Evolutionary conservation across 495 filamentous ascomycete species (phyloP), one percentile per base, ranked within the genome.

Genomic region (Podospora tetraspora): DNA sequence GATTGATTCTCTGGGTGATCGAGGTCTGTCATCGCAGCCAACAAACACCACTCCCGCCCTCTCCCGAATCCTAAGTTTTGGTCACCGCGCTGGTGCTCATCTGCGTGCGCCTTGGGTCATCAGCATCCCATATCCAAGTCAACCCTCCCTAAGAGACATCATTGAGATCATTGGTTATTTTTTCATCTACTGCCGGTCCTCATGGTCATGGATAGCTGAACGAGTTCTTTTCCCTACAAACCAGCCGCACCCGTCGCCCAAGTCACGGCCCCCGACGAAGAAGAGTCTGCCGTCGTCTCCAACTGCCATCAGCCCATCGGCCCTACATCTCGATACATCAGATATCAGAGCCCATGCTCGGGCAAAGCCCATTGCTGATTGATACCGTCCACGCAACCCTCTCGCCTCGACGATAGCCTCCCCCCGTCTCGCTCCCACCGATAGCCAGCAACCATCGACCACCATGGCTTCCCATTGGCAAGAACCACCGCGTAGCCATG

Each of bases 401-500:
- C 19, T 19, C 16, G 43, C 6, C 43, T n/a, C 43, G 6, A 2
- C 43, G 7, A 52, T 52, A 52, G 7, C 43, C 43, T 52, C 43
- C 2, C 27, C 43, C 19, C 43, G 43, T 8, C 19, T 52, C 43
- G 16, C 7, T n/a, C 6, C 10, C 43, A 8, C 16, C 43, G 43
- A 52, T 8, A 52, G 19, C 27, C 4, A 27, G 3, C 27, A 27
- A 5, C 27, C 27, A 27, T 6, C 43, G n/a, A 6, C 43, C 43
- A 52, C 0, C 43, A 52, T 52, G 43, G 16, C 43, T 52, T 52
- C 43, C 19, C 43, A 52, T 2, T n/a, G 16, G 43, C 43, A 52
- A 52, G 43, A 37, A 3, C 57, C 67, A 19, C 66, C 67, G 9
- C 24, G 61, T 23, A 23, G 13, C 24, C 64, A 56, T 12, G 70